phyloP scores from a whole-genome alignment of 2,329 filamentous ascomycete genomes.

The Hawksworthiomyces lignivorus region DNA sequence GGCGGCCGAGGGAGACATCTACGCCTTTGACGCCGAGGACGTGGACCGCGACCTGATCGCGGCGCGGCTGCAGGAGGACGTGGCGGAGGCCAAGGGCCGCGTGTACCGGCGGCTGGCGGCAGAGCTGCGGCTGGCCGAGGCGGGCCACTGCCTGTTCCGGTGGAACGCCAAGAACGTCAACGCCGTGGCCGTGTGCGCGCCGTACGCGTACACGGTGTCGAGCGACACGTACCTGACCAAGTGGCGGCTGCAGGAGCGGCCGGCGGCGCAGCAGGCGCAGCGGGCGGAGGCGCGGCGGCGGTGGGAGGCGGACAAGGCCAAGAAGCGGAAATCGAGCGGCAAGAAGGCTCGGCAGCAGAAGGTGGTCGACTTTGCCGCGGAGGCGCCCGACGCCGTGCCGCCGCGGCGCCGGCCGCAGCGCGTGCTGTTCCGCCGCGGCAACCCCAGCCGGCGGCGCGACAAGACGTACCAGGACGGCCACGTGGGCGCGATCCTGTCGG shows the following conservation, averaged over 20 bases:
- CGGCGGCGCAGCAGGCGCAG: conserved; percentile 51
- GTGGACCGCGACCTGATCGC: conserved; percentile 90
- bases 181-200: conserved; percentile 68
- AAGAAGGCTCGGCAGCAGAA: neutral
- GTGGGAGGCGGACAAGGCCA: conserved; percentile 49
- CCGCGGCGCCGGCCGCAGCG: conserved; percentile 56
- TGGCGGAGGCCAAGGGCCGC: conserved; percentile 83
- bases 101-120: conserved; percentile 75
- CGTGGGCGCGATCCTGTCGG: conserved; percentile 68
- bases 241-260: conserved; percentile 71
- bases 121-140: conserved; percentile 61
- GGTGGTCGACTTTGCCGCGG: neutral
- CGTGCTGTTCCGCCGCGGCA: conserved; percentile 55
- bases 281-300: conserved; percentile 33
- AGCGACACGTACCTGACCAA: conserved; percentile 82
- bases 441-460: conserved; percentile 52
- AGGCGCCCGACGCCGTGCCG: conserved; percentile 36
- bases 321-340: conserved; percentile 40
- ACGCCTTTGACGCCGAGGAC: conserved; percentile 87
- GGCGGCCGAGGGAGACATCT: conserved; percentile 46
- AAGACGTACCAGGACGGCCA: conserved; percentile 69
- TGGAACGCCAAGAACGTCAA: conserved; percentile 73
- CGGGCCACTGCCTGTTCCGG: conserved; percentile 65
- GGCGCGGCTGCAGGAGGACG: conserved; percentile 82
- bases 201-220: conserved; percentile 79